Base-by-base conservation (phyloP, 352 stramenopile genomes). In the Thalassiosira livingstoniorum region DNA sequence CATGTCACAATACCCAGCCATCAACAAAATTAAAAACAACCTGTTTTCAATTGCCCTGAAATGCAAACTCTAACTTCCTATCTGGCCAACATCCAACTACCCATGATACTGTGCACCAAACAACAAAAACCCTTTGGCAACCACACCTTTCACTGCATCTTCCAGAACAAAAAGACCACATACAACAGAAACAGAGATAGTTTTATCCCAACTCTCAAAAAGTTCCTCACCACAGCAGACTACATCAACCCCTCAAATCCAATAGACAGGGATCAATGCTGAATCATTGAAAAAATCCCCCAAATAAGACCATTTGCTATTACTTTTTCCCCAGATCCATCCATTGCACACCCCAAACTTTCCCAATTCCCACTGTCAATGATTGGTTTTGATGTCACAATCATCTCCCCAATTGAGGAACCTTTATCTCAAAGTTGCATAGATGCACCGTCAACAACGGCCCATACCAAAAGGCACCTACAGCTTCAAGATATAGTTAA, bases 41-140 rank as follows among this genome's bases (percentile, higher is more conserved):
- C 13, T 58, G n/a, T 71, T 43, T 34, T 1, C 62, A 54, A 7
- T 42, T 27, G 3, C 35, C 62, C 55, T 43, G 23, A 3, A 37
- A 39, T 39, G 53, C 18, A 75, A 75, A 43, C 51, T 75, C 1
- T 35, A 35, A 25, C 67, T 75, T 1, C 67, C 67, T 31, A 15
- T 75, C 43, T 66, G 10, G 4, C 21, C 31, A 15, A 11, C 32
- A 53, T 23, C 23, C 23, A 18, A 75, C 37, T 15, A 21, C 23
- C 62, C 39, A 4, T 42, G 0, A 1, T 75, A 54, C 67, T 66
- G 27, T 75, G 13, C 51, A 21, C 7, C 5, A 23, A 7, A 51
- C 0, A 47, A 47, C 67, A 75, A 18, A 54, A 75, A 21, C 35
- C 4, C 1, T 75, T 13, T 10, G 53, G 67, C 4, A 39, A 60